phyloP scores from a whole-genome alignment of 768 basidiomycete genomes.

The Mrakia gelida region DNA sequence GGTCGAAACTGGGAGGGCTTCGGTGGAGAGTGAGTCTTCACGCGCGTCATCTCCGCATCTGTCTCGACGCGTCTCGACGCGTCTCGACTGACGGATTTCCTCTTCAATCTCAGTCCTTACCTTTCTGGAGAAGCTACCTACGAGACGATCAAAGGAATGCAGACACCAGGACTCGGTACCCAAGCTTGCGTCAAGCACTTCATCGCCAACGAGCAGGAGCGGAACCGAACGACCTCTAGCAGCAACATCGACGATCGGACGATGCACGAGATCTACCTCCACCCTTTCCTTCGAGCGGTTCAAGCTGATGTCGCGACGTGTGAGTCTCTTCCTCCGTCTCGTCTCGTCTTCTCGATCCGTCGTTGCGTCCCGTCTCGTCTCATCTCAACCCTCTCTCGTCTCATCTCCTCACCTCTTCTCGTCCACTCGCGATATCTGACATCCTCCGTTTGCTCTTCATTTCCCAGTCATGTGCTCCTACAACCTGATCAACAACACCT shows the following conservation, averaged over 20 bases:
- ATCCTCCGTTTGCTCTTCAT: neutral
- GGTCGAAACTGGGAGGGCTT: constrained; percentile 83
- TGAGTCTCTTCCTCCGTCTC: neutral
- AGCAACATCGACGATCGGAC: constrained; percentile 77
- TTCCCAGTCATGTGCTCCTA: constrained; percentile 65
- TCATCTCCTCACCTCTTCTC: neutral
- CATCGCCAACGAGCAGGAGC: constrained; percentile 41
- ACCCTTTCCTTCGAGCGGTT: constrained; percentile 45
- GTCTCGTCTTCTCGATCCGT: neutral
- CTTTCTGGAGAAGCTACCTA: constrained; percentile 68
- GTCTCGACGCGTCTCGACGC: too few relatives aligned
- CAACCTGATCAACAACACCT: constrained; percentile 54
- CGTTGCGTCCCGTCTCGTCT: too few relatives aligned
- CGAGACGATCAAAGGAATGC: constrained; percentile 62
- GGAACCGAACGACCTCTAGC: constrained; percentile 44
- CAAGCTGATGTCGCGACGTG: constrained; percentile 65
- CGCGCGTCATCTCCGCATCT: too few relatives aligned
- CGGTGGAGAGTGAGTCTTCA: constrained; percentile 6
- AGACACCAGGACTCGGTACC: constrained; percentile 49
- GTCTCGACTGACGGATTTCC: neutral
- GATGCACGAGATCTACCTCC: constrained; percentile 58
- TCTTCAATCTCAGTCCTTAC: constrained; percentile 54
- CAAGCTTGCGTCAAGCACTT: constrained; percentile 57
- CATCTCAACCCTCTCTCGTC: too few relatives aligned
- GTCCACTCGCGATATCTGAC: too few relatives aligned